Conservation (phyloP, 169 alveolate genomes). For the Cryptosporidium baileyi region DNA sequence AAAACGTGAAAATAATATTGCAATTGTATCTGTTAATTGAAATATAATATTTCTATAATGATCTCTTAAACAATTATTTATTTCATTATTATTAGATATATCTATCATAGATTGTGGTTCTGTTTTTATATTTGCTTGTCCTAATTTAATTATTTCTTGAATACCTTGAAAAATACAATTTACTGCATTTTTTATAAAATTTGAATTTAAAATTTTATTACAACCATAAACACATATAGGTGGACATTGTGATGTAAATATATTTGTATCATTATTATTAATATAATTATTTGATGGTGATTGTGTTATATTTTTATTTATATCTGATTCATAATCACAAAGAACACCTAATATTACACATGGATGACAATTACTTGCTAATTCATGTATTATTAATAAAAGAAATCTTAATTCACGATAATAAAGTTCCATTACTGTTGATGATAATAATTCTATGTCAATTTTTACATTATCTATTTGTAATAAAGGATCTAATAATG, state of each 20-base stretch:
- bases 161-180: conserved; percentile 46
- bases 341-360: conserved; percentile 45
- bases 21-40: conserved; percentile 26
- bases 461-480: conserved; percentile 1
- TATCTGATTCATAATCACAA: conserved; percentile 37
- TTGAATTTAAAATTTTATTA: conserved; percentile 5
- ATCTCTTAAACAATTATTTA: conserved; percentile 9
- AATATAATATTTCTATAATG: conserved; percentile 47
- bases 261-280: neutral
- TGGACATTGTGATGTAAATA: conserved; percentile 59
- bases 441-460: neutral
- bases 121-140: conserved; percentile 44
- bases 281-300: neutral
- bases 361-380: conserved; percentile 62
- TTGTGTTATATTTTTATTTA: neutral
- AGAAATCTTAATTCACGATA: conserved; percentile 43
- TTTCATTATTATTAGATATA: conserved; percentile 15
- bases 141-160: conserved; percentile 39
- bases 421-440: conserved; percentile 35
- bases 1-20: conserved; percentile 45
- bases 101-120: conserved; percentile 65
- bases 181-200: conserved; percentile 46
- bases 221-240: conserved; percentile 67
- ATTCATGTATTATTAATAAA: conserved; percentile 14
- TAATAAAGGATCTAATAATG: conserved; percentile 40